Evolutionary conservation across 225 moss, liverwort and hornwort species (phyloP), one percentile per base, ranked within the genome.

Genomic region (Physcomitrellopsis africana): DNA sequence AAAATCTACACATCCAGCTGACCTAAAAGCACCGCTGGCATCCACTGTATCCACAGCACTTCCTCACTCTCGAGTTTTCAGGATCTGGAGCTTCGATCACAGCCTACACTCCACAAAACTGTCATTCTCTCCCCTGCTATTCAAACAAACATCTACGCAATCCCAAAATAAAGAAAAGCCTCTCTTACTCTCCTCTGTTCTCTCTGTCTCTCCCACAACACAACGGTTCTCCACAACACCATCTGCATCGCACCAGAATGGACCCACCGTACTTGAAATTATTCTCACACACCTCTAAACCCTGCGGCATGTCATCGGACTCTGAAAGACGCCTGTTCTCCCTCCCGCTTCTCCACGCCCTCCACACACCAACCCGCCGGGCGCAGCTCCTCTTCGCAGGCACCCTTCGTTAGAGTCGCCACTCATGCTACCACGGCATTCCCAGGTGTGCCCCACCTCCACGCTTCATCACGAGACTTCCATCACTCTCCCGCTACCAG

Each of bases 381-480:
- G 7, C 32, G 32, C 2, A 37, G 32, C 32, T 37, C 7, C 32
- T 37, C 32, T 37, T 2, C 32, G 32, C 4, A 37, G 32, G 32
- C 32, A 4, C 32, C 7, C 32, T 37, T 37, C 32, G 32, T 1
- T 37, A 29, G 16, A 4, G 32, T 37, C 75, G 75, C 46, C 66
- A 19, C 46, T 74, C 65, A 55, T 73, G 58, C 61, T 68, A 72
- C 19, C 19, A 18, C 62, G 20, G 66, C 79, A 72, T 72, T 58
- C 56, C 68, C 52, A 15, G 44, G 32, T 37, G 4, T 37, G 32
- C 32, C 32, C 32, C 32, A 37, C 32, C 32, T 37, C 32, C 32
- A 4, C 32, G 32, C 32, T 37, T 37, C 32, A 5, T 37, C 48
- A 43, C 63, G 32, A 72, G 45, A 17, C 68, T 7, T 37, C 32